Evolutionary conservation across 2,329 filamentous ascomycete species (phyloP).

Genomic region (Arachnopeziza araneosa): DNA sequence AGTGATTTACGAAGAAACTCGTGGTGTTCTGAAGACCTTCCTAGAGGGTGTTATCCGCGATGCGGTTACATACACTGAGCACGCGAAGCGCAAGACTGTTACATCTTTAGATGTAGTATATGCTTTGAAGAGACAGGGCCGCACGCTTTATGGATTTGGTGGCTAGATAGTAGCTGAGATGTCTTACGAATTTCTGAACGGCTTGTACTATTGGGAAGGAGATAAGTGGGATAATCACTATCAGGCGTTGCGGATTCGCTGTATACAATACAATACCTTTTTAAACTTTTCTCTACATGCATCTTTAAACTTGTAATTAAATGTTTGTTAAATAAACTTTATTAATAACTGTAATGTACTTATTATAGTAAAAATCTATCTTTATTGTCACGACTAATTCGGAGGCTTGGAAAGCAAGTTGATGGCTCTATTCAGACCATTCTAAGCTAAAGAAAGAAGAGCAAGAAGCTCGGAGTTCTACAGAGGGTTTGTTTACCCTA

Average conservation of each 20-base stretch:
- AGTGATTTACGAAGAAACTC: constrained; percentile 74
- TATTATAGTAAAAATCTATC: too few relatives aligned
- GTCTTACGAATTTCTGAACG: neutral
- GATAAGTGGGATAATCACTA: neutral
- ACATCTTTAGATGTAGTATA: constrained; percentile 62
- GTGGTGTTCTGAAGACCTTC: constrained; percentile 79
- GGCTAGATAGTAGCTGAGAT: constrained; percentile 39
- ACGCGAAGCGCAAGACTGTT: constrained; percentile 74
- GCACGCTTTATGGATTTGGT: constrained; percentile 65
- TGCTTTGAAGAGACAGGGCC: constrained; percentile 61
- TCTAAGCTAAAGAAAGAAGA: too few relatives aligned
- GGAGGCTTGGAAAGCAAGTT: too few relatives aligned
- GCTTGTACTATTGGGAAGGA: neutral
- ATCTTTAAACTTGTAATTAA: too few relatives aligned
- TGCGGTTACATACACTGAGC: constrained; percentile 73
- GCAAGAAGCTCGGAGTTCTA: too few relatives aligned
- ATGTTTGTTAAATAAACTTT: too few relatives aligned
- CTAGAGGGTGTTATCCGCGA: constrained; percentile 73
- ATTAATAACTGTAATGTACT: too few relatives aligned
- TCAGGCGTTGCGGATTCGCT: neutral
- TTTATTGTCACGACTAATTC: too few relatives aligned
- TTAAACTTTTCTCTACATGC: too few relatives aligned
- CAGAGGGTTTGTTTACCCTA: too few relatives aligned
- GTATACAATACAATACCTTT: neutral
- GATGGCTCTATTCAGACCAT: too few relatives aligned